Percentiles rank a stretch among this genome's conserved stretches.
Evolutionary conservation across 2,329 filamentous ascomycete genomes (phyloP).

Genomic region (Elsinoe perseae): DNA sequence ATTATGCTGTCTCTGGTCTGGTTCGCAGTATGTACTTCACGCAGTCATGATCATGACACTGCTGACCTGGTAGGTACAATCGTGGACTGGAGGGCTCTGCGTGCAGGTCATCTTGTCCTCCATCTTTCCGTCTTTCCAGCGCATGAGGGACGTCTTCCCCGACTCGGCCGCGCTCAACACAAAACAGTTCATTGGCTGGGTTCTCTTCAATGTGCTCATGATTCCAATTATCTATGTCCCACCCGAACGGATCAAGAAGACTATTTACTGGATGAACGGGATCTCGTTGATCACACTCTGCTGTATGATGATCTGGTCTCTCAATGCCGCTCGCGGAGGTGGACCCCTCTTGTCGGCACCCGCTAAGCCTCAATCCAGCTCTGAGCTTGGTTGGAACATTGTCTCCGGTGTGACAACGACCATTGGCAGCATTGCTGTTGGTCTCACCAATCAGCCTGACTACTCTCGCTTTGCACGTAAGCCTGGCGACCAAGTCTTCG

Average conservation of each 20-base stretch:
- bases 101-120: constrained; percentile 45
- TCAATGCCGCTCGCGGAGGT: constrained; percentile 49
- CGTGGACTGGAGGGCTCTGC: constrained; percentile 52
- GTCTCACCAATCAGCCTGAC: constrained; percentile 38
- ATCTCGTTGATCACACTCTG: constrained; percentile 43
- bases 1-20: constrained; percentile 49
- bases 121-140: constrained; percentile 51
- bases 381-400: constrained; percentile 34
- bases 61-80: constrained; percentile 47
- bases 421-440: constrained; percentile 40
- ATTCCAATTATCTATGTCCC: constrained; percentile 39
- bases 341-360: constrained; percentile 27
- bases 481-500: constrained; percentile 38
- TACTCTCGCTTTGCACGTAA: constrained; percentile 29
- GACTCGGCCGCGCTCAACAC: constrained; percentile 39
- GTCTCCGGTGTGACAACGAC: constrained; percentile 34
- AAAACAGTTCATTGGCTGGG: constrained; percentile 38
- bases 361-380: constrained; percentile 29
- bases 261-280: constrained; percentile 38
- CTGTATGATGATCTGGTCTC: constrained; percentile 50
- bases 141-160: constrained; percentile 46
- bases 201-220: constrained; percentile 41
- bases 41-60: constrained; percentile 32
- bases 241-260: constrained; percentile 35
- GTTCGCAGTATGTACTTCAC: constrained; percentile 25